phyloP scores from a whole-genome alignment of 1,139 yeast species.

The Magnusiomyces tetraspermus region DNA sequence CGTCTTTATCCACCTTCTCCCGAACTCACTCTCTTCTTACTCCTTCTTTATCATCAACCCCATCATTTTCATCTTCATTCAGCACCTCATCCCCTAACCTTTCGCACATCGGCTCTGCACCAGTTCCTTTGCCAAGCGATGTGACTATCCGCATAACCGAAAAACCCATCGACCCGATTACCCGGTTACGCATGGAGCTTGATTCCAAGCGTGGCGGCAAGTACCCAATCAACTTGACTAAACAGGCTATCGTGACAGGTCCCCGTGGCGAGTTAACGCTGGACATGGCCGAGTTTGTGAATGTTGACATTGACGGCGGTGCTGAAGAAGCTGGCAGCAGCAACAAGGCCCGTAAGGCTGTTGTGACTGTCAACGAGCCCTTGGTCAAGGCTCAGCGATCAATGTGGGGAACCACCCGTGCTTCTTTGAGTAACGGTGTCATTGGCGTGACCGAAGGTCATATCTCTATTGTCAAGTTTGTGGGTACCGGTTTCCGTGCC shows the following conservation, averaged over 20 bases:
- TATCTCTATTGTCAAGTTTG: constrained; percentile 73
- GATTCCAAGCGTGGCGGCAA: constrained; percentile 48
- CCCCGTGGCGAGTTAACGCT: constrained; percentile 65
- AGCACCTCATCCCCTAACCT: constrained; percentile 42
- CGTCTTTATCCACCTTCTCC: too few species aligned
- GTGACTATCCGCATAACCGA: constrained; percentile 33
- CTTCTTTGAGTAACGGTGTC: constrained; percentile 65
- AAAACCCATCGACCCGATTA: constrained; percentile 43
- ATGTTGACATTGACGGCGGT: constrained; percentile 30
- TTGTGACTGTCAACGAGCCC: constrained; percentile 50
- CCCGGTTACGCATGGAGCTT: constrained; percentile 24
- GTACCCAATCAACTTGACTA: constrained; percentile 24
- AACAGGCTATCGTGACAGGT: constrained; percentile 41
- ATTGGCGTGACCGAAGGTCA: constrained; percentile 92
- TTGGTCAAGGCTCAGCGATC: constrained; percentile 61
- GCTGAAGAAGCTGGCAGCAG: constrained; percentile 17
- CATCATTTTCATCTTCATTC: too few species aligned
- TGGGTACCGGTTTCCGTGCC: constrained; percentile 97
- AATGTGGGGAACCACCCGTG: constrained; percentile 93
- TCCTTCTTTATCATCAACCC: too few species aligned
- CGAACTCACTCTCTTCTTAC: too few species aligned
- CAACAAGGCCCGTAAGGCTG: constrained; percentile 33
- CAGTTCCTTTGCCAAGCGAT: constrained; percentile 48
- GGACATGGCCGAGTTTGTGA: constrained; percentile 65
- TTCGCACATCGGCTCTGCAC: constrained; percentile 55